Base-by-base conservation (phyloP, 495 filamentous ascomycete species). In the Pyrenula massariospora region DNA sequence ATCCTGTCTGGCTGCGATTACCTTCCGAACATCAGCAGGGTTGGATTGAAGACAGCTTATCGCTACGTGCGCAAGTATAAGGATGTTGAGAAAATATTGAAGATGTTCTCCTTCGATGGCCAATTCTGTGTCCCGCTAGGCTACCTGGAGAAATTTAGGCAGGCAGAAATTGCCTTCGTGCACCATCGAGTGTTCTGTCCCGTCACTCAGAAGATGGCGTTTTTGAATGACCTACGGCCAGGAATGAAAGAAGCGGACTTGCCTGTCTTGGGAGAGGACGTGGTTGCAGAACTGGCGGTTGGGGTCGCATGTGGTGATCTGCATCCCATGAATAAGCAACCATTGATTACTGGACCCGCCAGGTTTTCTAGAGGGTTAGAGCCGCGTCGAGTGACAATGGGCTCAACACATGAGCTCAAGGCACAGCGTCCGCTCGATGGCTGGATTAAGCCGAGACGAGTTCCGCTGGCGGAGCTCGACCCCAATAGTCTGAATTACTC, bases 1-100 rank as follows among this genome's bases (percentile, higher is more conserved):
- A 97, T 99, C 54, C 66, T 99, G 21, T 95, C 90, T 66, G 94
- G 94, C n/a, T 99, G 94, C 68, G 94, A 99, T 66, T 99, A 99
- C 68, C 77, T 97, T 53, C 76, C 84, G 3, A 86, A 83, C 60
- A 88, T 97, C 58, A 81, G 78, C 48, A 86, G 84, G 51, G 81
- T 99, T 78, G 94, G 94, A 2, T 67, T 99, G 51, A 96, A 95
- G 69, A 96, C 90, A 22, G 94, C 94, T 1, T 86, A 99, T 63
- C 81, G 90, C 25, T 77, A 93, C 69, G 79, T 99, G 57, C 83
- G 91, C 50, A 95, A 92, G 65, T 81, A 96, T 73, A 92, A 89
- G 64, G 88, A 76, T 3, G 81, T 92, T 25, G 93, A 97, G 54
- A 84, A 81, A 55, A 74, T 93, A n/a, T 63, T 97, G 57, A 81